These are phyloP conservation scores for Suillus tomentosus DNA, from an alignment of 768 basidiomycete genomes.

Conservation along the genomic window DNA sequence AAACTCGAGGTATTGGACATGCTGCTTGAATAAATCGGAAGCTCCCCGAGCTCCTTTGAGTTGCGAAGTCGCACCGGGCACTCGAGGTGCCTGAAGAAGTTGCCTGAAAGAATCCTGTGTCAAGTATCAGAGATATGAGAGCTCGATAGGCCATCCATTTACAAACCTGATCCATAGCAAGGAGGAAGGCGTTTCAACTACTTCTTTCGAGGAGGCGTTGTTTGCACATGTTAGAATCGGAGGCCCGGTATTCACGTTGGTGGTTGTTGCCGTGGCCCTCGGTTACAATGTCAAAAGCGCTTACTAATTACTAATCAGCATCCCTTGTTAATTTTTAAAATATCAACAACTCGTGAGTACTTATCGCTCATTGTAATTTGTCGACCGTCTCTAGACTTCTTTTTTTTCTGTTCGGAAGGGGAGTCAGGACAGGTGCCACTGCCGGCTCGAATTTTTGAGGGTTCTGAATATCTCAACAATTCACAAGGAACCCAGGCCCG, in stretches of 20 bases:
- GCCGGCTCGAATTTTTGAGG: neutral
- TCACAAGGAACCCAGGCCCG: slow-evolving; percentile 18
- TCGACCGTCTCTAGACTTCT: neutral
- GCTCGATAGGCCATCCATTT: neutral
- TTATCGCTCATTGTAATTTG: slow-evolving; percentile 1
- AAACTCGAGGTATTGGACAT: neutral
- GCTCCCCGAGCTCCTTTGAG: slow-evolving; percentile 7
- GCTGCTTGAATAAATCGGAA: slow-evolving; percentile 1
- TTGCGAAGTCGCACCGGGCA: slow-evolving; percentile 11
- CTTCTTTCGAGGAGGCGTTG: slow-evolving; percentile 19
- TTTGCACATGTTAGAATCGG: slow-evolving; percentile 31
- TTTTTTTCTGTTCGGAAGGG: slow-evolving; percentile 3
- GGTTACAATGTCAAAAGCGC: neutral
- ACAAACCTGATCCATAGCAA: slow-evolving; percentile 32
- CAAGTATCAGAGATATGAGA: slow-evolving; percentile 2
- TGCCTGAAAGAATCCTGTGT: slow-evolving; percentile 61
- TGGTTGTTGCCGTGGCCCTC: neutral
- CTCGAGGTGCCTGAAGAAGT: slow-evolving; percentile 43
- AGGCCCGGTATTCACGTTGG: slow-evolving; percentile 15
- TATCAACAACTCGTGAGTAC: slow-evolving; percentile 2
- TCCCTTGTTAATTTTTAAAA: slow-evolving; percentile 2
- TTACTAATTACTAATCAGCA: slow-evolving; percentile 5
- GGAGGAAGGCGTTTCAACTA: neutral
- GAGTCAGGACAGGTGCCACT: slow-evolving; percentile 9
- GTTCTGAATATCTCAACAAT: slow-evolving; percentile 8